A percentile compares a stretch with the other conserved stretches of the same genome.
Evolutionary conservation across 1,284 basidiomycete genomes (phyloP).

Genomic region (Moesziomyces sp.): DNA sequence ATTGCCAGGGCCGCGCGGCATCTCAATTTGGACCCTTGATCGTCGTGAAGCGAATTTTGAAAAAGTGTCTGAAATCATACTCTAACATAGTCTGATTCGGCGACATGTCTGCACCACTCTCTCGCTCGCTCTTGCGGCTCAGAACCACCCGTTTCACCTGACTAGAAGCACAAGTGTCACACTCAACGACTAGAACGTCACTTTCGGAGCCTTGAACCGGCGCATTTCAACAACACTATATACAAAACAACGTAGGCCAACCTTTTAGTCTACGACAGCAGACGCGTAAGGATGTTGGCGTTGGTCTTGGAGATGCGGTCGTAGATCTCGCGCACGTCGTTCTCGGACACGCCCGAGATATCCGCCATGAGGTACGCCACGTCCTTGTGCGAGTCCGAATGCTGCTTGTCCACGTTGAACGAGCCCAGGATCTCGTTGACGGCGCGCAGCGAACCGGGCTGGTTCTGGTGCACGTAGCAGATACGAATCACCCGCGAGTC

Average conservation of each 20-base stretch:
- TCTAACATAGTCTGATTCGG: no score
- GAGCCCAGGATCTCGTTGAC: constrained; percentile 92
- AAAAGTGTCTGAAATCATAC: no score
- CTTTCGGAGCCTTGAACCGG: no score
- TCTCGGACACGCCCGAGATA: constrained; percentile 86
- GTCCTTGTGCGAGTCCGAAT: constrained; percentile 94
- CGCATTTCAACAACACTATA: not conserved
- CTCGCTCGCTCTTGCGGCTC: no score
- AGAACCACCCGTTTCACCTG: no score
- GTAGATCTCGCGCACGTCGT: constrained; percentile 83
- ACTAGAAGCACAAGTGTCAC: no score
- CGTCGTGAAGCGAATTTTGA: not conserved
- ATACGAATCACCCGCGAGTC: constrained; percentile 88
- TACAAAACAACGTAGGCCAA: not conserved
- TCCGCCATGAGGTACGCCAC: constrained; percentile 96
- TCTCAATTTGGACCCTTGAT: constrained; percentile 13
- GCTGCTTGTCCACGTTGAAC: constrained; percentile 99
- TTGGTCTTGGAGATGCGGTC: constrained; percentile 81
- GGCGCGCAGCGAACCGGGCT: constrained; percentile 93
- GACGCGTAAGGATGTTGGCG: constrained; percentile 64
- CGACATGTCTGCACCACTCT: no score
- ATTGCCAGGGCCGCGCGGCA: not conserved
- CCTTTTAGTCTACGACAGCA: constrained; percentile 15
- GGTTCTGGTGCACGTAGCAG: constrained; percentile 96
- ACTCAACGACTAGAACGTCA: no score